Evolutionary conservation across 2,329 filamentous ascomycete genomes (phyloP), one percentile per base, ranked within the genome.

Genomic region (Cordyceps militaris): DNA sequence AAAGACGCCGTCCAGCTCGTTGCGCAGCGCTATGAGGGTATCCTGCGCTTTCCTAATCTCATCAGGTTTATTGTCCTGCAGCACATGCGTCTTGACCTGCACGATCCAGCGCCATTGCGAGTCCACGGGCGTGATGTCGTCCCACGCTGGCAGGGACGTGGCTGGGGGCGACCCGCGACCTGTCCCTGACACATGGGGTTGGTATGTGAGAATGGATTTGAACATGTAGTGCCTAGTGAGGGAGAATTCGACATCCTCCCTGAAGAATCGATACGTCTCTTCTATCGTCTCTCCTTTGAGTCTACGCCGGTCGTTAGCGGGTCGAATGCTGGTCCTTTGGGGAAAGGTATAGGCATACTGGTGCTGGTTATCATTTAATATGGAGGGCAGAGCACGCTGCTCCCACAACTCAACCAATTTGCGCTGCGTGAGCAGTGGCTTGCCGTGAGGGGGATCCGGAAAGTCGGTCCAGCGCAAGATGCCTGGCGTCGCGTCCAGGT

Each of bases 381-480:
- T 65, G 2, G 71, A 71, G 3, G 74, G 73, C 8, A 85, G 65
- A 49, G 74, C 76, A 52, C 69, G 75, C 62, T 80, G 77, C 1
- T 78, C 74, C 63, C 77, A 75, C n/a, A 84, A 76, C 62, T 84
- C 81, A 7, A 83, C 72, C 67, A 78, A 79, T 64, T 80, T 82
- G 40, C 81, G 74, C 65, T 82, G 77, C 10, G 74, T 79, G 34
- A 82, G 67, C 50, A 72, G 34, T 11, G 77, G 73, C n/a, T 74
- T 71, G 13, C 72, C 73, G 24, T 73, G 73, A 1, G 76, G 71
- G 16, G 82, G 82, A 60, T 86, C 83, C 1, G 84, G 83, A 46
- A 85, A 74, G 62, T 86, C 83, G 6, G 73, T 78, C 81, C 82
- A 87, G 46, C 78, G 72, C 58, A 86, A 66, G 3, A 78, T 75